phyloP scores from a whole-genome alignment of 2,329 filamentous ascomycete species.

The Pseudogymnoascus sp. region DNA sequence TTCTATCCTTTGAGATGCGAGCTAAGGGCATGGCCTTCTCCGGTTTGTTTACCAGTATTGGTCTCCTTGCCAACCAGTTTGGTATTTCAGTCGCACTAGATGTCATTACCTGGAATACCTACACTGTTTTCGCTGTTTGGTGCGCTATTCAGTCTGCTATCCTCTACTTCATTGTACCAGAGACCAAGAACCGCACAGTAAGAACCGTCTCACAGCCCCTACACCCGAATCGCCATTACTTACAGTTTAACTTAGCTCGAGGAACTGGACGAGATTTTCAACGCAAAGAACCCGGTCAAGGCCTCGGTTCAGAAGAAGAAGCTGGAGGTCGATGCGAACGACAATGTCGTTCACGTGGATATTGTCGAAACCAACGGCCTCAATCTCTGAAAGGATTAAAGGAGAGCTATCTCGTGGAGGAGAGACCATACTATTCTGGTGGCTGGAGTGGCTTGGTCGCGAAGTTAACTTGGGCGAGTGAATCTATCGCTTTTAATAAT shows the following conservation, averaged over 20 bases:
- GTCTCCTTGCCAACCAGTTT: conserved; percentile 40
- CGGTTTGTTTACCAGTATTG: conserved; percentile 39
- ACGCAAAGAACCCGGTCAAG: conserved; percentile 38
- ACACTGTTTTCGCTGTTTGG: conserved; percentile 45
- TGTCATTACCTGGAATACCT: conserved; percentile 46
- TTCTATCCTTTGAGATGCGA: too few relatives aligned
- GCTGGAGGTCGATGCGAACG: conserved; percentile 29
- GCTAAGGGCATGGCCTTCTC: too few relatives aligned
- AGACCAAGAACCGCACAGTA: conserved; percentile 41
- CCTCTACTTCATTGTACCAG: conserved; percentile 44
- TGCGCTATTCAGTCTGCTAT: conserved; percentile 34
- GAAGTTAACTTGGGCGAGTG: neutral
- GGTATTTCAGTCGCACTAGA: conserved; percentile 41
- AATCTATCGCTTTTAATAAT: neutral
- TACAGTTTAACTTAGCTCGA: conserved; percentile 32
- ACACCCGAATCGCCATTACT: neutral
- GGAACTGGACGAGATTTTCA: conserved; percentile 46
- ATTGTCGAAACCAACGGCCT: neutral
- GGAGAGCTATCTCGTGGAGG: neutral
- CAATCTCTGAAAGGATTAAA: neutral
- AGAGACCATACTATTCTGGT: neutral
- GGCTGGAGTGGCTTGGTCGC: neutral
- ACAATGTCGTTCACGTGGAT: conserved; percentile 19
- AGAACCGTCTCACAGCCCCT: neutral
- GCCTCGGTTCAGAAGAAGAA: conserved; percentile 37